These are phyloP conservation scores for Erigeron canadensis DNA, from an alignment of 129 eudicot genomes.

Conservation along the genomic window DNA sequence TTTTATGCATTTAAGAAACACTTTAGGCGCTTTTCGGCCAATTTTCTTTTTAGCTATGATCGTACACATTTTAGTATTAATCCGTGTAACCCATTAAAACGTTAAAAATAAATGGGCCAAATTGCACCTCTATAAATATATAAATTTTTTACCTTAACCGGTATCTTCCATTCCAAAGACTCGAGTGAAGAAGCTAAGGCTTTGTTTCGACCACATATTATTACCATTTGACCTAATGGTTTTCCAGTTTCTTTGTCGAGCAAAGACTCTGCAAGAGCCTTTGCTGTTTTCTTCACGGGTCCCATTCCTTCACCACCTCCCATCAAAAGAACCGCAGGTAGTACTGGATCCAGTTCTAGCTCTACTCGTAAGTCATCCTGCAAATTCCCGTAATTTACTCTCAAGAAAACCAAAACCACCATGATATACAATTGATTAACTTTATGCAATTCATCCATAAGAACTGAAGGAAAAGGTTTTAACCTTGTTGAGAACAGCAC, in stretches of 20 bases:
- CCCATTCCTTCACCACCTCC: slow-evolving; percentile 99
- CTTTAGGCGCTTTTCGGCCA: neutral
- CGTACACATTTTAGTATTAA: too few species aligned
- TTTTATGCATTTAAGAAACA: neutral
- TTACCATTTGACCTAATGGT: slow-evolving; percentile 74
- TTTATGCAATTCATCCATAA: neutral
- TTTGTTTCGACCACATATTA: slow-evolving; percentile 90
- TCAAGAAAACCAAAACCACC: slow-evolving; percentile 17
- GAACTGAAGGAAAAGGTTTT: neutral
- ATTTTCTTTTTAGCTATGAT: too few species aligned
- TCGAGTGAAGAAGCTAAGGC: slow-evolving; percentile 58
- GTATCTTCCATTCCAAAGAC: slow-evolving; percentile 81
- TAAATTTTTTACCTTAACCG: slow-evolving; percentile 59
- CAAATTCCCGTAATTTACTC: slow-evolving; percentile 19
- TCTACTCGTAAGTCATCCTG: slow-evolving; percentile 80
- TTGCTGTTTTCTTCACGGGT: slow-evolving; percentile 87
- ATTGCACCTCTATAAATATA: neutral
- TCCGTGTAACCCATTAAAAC: neutral
- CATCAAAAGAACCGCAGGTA: slow-evolving; percentile 92
- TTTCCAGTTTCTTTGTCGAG: slow-evolving; percentile 51
- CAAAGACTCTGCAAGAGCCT: slow-evolving; percentile 77
- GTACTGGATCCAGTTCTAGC: slow-evolving; percentile 61
- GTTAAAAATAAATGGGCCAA: neutral
- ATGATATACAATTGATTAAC: neutral
- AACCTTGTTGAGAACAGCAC: slow-evolving; percentile 79